Evolutionary conservation across 345 rosid species (phyloP).

Genomic region (Rhodamnia argentea): DNA sequence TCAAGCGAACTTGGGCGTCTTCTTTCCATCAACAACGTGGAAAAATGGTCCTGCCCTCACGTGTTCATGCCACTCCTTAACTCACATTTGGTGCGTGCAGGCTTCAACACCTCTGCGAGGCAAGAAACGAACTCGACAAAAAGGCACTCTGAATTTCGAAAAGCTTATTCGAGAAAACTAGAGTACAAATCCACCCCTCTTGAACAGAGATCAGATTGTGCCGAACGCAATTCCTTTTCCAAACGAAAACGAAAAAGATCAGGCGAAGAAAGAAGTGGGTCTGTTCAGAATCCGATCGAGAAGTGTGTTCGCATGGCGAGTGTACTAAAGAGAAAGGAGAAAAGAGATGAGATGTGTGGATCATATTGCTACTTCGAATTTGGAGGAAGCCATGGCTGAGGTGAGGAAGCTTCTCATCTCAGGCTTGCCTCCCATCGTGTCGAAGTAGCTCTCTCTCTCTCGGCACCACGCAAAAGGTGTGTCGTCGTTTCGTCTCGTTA

Average conservation of each 20-base stretch:
- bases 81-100: not conserved
- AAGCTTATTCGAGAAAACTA: not conserved
- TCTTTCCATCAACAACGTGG: not conserved
- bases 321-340: not conserved
- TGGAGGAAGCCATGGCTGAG: slow-evolving; percentile 8
- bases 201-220: not conserved
- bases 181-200: not conserved
- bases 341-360: not conserved
- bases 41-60: not conserved
- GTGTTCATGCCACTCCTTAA: not conserved
- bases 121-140: not conserved
- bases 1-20: not conserved
- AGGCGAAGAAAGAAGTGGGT: not conserved
- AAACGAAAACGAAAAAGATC: not conserved
- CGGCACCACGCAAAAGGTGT: slow-evolving; percentile 11
- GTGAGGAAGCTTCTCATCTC: not conserved
- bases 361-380: slow-evolving; percentile 12
- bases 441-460: not conserved
- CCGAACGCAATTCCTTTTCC: not conserved
- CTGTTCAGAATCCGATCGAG: not conserved
- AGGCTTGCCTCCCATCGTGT: slow-evolving; percentile 1
- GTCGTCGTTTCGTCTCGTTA: not conserved
- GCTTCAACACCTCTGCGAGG: too few species aligned
- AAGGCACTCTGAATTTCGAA: not conserved
- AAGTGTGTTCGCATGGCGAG: not conserved